Base-by-base conservation (phyloP, 495 filamentous ascomycete genomes). In the Aspergillus leporis region DNA sequence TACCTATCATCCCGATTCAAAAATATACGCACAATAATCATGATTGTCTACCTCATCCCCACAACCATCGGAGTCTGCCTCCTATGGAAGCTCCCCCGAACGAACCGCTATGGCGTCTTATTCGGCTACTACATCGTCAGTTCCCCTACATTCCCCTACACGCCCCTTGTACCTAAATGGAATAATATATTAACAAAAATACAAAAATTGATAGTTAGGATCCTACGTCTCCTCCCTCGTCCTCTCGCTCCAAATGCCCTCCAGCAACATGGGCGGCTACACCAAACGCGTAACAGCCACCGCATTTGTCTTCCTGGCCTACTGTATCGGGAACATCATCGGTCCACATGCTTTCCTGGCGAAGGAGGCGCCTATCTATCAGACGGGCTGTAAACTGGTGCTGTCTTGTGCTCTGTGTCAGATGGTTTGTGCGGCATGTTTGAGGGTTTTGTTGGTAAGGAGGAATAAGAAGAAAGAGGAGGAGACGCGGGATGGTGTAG, bases 201-300 rank as follows among this genome's bases (percentile, higher is more conserved):
- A n/a, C n/a, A n/a, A n/a, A n/a, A n/a, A n/a, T n/a, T n/a, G n/a
- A 45, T 14, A 45, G 41, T 14, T 71, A 19, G 73, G 72, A 3
- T 61, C 72, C 13, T 78, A 70, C 52, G 74, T 76, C 18, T 73
- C 69, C 51, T 71, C 71, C 6, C 51, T 76, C 28, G 74, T 78
- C 2, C 67, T 78, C 36, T 68, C 72, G 0, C 58, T 76, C 13
- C 74, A 76, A 34, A 72, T 78, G 74, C 75, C 75, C 7, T 66
- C 74, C 19, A 74, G 64, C 8, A 78, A 78, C 56, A 60, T 74
- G 1, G 71, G 69, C 49, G 74, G 75, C 10, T 76, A 78, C 59
- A 76, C 75, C 0, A 78, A 78, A 56, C 72, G 72, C 45, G 64
- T 66, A n/a, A 78, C 75, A 4, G 64, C 66, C 52, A 69, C 70